A percentile compares a stretch with the other conserved stretches of the same genome.
These are phyloP conservation scores for Syncephalastrum sp. DNA, from an alignment of 371 early-diverging fungal species.

Conservation along the genomic window DNA sequence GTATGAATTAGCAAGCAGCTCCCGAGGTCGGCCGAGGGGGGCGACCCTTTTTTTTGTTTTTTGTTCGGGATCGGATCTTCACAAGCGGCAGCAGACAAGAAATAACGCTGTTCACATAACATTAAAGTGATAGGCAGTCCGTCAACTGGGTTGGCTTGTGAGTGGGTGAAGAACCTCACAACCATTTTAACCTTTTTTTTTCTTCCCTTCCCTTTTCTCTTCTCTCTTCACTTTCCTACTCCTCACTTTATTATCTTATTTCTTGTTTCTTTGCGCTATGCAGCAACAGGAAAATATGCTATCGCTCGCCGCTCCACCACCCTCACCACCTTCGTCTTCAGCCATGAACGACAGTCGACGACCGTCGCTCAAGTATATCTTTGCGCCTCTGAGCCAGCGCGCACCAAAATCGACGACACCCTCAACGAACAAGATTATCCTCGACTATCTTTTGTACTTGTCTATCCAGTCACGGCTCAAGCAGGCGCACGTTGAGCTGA, in stretches of 20 bases:
- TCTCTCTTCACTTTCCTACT: not conserved
- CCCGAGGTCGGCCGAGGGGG: too few species aligned
- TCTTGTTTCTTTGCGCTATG: conserved; percentile 4
- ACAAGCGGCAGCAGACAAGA: too few species aligned
- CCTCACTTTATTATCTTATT: not conserved
- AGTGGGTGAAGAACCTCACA: too few species aligned
- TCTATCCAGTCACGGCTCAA: conserved; percentile 61
- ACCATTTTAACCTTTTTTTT: not conserved
- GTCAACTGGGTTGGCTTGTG: too few species aligned
- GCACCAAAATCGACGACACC: conserved; percentile 26
- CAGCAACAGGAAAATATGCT: conserved; percentile 8
- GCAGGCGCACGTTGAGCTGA: conserved; percentile 49
- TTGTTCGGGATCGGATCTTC: too few species aligned
- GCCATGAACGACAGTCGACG: conserved; percentile 10
- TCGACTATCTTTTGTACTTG: conserved; percentile 60
- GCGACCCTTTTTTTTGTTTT: too few species aligned
- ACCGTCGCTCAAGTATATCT: conserved; percentile 26
- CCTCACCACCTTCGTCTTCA: conserved; percentile 1
- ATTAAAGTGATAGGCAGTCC: too few species aligned
- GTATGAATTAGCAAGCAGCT: too few species aligned
- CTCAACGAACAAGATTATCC: conserved; percentile 61
- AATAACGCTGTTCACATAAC: too few species aligned
- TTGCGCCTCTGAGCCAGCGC: conserved; percentile 23
- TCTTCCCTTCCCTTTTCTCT: conserved; percentile 1
- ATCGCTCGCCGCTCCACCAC: conserved; percentile 1